Base-by-base conservation (phyloP, 306 rosid species). In the Pyrus bretschneideri region DNA sequence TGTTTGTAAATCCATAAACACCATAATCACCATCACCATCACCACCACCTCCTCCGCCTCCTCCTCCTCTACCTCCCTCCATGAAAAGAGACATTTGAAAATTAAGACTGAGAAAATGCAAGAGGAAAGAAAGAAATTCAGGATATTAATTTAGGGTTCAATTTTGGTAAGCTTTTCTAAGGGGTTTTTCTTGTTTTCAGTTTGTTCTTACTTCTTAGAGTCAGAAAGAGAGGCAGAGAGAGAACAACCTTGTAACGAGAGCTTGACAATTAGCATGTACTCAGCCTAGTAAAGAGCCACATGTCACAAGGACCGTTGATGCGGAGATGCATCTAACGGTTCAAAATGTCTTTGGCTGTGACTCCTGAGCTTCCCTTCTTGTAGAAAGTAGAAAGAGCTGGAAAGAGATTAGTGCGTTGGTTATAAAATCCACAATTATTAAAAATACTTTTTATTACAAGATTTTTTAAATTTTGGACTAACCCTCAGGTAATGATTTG, bases 311-410 rank as follows among this genome's bases (percentile, higher is more conserved):
- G 77, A 80, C 83, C 84, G 75, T 85, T 60, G 81, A 82, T 86
- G 79, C 27, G 60, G 72, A 69, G 67, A 7, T 52, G 12, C 2
- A 90, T 86, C 89, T 51, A 58, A 78, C 82, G 93, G 89, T 65
- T 76, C 58, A 22, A 69, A 87, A 69, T 13, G 23, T 21, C 33
- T 40, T 49, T 72, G 46, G 12, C 11, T 79, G 93, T 85, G 90
- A 94, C 97, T 85, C 91, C 83, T 86, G 75, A 81, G 77, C 83
- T 92, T 88, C 97, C 79, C 64, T 80, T 74, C 70, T 69, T 46
- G 60, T 44, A 74, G 79, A 78, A 85, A 78, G 84, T 79, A 51
- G 83, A 64, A 57, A 65, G 62, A 46, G 69, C 66, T 45, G 69
- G 78, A 76, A 90, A 88, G 94, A 79, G 84, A 91, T 94, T 85